These are phyloP conservation scores for Trichoderma koningiopsis DNA, from an alignment of 2,329 filamentous ascomycete genomes.

Conservation along the genomic window DNA sequence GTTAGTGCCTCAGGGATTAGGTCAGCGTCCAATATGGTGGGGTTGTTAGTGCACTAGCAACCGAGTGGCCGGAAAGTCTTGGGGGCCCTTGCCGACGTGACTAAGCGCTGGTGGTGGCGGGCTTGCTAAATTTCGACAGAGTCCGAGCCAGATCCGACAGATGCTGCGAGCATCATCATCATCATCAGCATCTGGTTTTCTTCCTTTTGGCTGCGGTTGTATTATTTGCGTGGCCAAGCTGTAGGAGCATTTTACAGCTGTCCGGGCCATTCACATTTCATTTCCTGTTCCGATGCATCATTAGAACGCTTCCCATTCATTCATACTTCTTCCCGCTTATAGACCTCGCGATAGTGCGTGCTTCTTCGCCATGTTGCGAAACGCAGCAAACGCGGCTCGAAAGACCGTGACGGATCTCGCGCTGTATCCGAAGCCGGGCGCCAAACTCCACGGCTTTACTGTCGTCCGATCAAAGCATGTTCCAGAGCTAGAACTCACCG, in stretches of 20 bases:
- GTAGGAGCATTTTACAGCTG: background rate
- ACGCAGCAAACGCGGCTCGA: slow-evolving; percentile 53
- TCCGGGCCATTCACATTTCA: background rate
- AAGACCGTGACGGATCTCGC: slow-evolving; percentile 75
- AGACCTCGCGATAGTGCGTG: background rate
- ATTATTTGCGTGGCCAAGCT: background rate
- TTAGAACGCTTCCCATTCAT: slow-evolving; percentile 1
- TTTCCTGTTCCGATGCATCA: slow-evolving; percentile 14
- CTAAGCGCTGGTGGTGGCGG: slow-evolving; percentile 1
- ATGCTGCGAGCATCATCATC: background rate
- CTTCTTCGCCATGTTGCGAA: slow-evolving; percentile 51
- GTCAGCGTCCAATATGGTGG: slow-evolving; percentile 23
- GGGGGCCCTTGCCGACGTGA: slow-evolving; percentile 7
- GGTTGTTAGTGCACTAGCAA: slow-evolving; percentile 24
- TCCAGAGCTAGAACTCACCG: slow-evolving; percentile 89
- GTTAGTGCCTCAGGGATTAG: slow-evolving; percentile 27
- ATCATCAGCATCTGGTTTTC: background rate
- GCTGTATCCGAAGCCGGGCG: slow-evolving; percentile 75
- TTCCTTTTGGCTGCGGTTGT: background rate
- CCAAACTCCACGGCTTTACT: slow-evolving; percentile 91
- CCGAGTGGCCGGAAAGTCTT: slow-evolving; percentile 13
- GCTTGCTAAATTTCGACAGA: slow-evolving; percentile 16
- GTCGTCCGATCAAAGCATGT: slow-evolving; percentile 87
- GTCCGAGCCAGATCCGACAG: background rate
- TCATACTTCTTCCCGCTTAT: background rate